Conservation (phyloP, 23 red algal species). For the Rhodosorus marinus region DNA sequence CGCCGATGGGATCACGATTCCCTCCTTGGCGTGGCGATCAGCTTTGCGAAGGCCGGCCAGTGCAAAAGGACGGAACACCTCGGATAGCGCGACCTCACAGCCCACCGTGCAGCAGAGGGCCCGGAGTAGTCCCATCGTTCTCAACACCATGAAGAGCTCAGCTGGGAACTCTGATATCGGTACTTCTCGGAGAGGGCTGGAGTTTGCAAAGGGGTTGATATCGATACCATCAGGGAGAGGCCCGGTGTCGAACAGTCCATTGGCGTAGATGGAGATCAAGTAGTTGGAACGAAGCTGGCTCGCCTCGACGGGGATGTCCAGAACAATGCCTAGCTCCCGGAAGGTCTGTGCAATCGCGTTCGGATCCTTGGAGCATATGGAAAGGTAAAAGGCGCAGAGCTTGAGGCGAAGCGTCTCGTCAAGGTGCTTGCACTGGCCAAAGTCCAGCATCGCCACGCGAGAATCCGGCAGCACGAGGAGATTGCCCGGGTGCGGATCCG, state of each 20-base stretch:
- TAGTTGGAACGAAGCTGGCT: conserved; percentile 24
- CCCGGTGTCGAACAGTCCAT: conserved; percentile 67
- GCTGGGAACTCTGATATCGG: conserved; percentile 42
- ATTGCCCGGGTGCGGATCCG: conserved; percentile 44
- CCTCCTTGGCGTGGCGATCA: too few relatives aligned
- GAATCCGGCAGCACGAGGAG: conserved; percentile 57
- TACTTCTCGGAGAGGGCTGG: conserved; percentile 32
- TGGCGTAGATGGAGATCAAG: conserved; percentile 60
- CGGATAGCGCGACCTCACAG: conserved; percentile 18
- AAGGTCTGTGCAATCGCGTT: conserved; percentile 29
- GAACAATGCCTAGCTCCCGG: conserved; percentile 44
- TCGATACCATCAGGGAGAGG: conserved; percentile 47
- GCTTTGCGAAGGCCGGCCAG: conserved; percentile 14
- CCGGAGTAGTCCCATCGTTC: conserved; percentile 54
- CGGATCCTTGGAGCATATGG: conserved; percentile 26
- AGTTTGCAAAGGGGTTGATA: conserved; percentile 34
- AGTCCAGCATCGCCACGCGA: conserved; percentile 74
- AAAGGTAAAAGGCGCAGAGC: conserved; percentile 82
- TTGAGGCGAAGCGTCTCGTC: conserved; percentile 24
- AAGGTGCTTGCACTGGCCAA: conserved; percentile 81
- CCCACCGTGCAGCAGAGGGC: conserved; percentile 27
- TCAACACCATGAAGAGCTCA: conserved; percentile 71
- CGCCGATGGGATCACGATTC: too few relatives aligned
- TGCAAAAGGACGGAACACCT: conserved; percentile 36
- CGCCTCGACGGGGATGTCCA: conserved; percentile 26